Evolutionary conservation across 2,329 filamentous ascomycete genomes (phyloP), one percentile per base, ranked within the genome.

Genomic region (Annulohypoxylon truncatum): DNA sequence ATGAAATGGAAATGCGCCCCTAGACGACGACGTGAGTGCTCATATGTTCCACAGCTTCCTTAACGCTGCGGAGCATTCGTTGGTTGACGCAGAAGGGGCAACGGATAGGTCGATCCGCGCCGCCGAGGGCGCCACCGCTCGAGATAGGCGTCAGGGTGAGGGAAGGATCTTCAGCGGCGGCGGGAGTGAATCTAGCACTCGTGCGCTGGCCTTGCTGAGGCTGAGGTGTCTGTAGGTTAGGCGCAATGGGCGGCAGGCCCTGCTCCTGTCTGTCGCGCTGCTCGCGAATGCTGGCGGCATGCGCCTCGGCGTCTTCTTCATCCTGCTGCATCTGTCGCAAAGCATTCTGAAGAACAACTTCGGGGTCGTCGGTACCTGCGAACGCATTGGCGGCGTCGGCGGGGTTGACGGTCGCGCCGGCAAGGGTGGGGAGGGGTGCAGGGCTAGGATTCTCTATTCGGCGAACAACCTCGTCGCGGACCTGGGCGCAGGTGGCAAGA

Each of bases 51-150:
- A 89, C 86, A 3, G 87, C 85, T 73, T 89, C 87, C 75, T 87
- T 88, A 47, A 89, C 86, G 0, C 82, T 85, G 15, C 86, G 80
- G 54, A 89, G 79, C 85, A 89, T 87, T 4, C 87, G 81, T 70
- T 87, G 84, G 69, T 89, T 89, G 33, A 89, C 82, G 66, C 87
- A 89, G 69, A 87, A 89, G 0, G 87, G 87, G 68, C 87, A 89
- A 15, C 86, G 81, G 26, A 87, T 74, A 1, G 86, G 85, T 18
- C 81, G 76, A 33, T 88, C 84, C 29, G 80, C 78, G 4, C 77
- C 76, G 3, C 82, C 79, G 26, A 84, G 73, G 6, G 84, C 82
- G 3, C 77, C 81, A 13, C 82, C 82, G 13, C 83, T 82, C 26
- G 85, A 82, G 50, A 87, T 87, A 1, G 86, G 85, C 2, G 85